These are phyloP conservation scores for Xylaria longipes DNA, from an alignment of 495 filamentous ascomycete genomes.

Conservation along the genomic window DNA sequence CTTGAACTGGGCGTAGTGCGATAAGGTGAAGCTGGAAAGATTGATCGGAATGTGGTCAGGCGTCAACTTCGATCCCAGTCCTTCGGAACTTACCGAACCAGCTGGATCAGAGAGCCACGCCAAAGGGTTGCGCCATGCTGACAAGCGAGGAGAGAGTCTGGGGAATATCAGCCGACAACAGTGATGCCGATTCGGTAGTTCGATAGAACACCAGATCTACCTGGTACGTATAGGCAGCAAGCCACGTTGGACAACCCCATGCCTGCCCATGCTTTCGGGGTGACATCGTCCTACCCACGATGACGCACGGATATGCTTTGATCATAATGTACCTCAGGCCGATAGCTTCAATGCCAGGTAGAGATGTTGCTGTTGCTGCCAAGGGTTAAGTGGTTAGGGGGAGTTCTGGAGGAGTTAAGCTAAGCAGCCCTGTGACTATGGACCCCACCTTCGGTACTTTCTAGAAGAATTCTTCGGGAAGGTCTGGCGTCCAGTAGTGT, in stretches of 20 bases:
- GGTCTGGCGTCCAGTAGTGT: too few species aligned
- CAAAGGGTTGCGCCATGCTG: not conserved
- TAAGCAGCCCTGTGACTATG: not conserved
- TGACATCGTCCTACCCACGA: conserved; percentile 9
- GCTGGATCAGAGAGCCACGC: conserved; percentile 1
- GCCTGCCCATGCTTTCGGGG: not conserved
- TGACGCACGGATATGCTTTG: conserved; percentile 17
- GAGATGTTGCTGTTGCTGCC: not conserved
- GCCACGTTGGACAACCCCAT: conserved; percentile 10
- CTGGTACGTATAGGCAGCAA: not conserved
- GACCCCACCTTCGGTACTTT: not conserved
- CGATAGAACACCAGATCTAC: not conserved
- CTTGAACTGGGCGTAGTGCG: conserved; percentile 1
- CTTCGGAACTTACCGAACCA: conserved; percentile 19
- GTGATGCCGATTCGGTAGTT: conserved; percentile 14
- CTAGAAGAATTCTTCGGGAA: conserved; percentile 11
- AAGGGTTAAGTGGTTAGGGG: not conserved
- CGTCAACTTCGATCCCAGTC: conserved; percentile 6
- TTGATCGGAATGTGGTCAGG: conserved; percentile 10
- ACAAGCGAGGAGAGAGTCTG: conserved; percentile 9
- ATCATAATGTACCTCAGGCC: not conserved
- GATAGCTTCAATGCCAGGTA: not conserved
- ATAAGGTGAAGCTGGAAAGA: conserved; percentile 12
- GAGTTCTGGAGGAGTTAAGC: not conserved
- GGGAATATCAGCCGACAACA: conserved; percentile 16